A percentile compares a stretch with the other conserved stretches of the same genome.
These are phyloP conservation scores for Hemisphaericaspora subhashii DNA, from an alignment of 1,139 yeast species.

Conservation along the genomic window DNA sequence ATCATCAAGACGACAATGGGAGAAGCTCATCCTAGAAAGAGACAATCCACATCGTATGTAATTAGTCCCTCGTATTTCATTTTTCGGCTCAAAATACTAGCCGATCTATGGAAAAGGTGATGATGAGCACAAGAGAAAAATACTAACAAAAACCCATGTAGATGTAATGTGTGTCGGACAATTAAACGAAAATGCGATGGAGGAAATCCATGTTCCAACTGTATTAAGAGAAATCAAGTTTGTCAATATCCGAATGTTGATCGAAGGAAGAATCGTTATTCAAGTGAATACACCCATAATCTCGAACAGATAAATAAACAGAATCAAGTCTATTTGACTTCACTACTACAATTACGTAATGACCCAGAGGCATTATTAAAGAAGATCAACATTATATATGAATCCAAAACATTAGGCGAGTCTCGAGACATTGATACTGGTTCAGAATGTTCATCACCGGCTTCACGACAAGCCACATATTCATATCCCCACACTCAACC, in stretches of 20 bases:
- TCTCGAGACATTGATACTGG: neutral
- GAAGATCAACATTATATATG: neutral
- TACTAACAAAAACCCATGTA: neutral
- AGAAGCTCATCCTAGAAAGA: conserved; percentile 3
- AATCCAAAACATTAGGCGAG: neutral
- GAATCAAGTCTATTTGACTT: conserved; percentile 6
- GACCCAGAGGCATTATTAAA: conserved; percentile 4
- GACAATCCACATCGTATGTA: conserved; percentile 9
- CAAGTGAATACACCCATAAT: conserved; percentile 11
- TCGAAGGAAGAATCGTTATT: conserved; percentile 12
- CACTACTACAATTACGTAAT: conserved; percentile 4
- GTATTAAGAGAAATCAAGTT: conserved; percentile 11
- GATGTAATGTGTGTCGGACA: conserved; percentile 18
- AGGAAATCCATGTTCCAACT: conserved; percentile 18
- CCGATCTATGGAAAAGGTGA: too few species aligned
- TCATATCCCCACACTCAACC: conserved; percentile 1
- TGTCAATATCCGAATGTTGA: conserved; percentile 15
- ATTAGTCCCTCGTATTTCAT: too few species aligned
- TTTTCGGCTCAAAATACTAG: too few species aligned
- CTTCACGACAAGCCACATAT: neutral
- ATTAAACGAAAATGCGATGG: conserved; percentile 18
- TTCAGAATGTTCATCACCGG: neutral
- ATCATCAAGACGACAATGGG: neutral
- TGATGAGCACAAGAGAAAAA: too few species aligned
- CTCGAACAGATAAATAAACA: conserved; percentile 9